These are phyloP conservation scores for Xylaria curta DNA, from an alignment of 495 filamentous ascomycete species.

Conservation along the genomic window DNA sequence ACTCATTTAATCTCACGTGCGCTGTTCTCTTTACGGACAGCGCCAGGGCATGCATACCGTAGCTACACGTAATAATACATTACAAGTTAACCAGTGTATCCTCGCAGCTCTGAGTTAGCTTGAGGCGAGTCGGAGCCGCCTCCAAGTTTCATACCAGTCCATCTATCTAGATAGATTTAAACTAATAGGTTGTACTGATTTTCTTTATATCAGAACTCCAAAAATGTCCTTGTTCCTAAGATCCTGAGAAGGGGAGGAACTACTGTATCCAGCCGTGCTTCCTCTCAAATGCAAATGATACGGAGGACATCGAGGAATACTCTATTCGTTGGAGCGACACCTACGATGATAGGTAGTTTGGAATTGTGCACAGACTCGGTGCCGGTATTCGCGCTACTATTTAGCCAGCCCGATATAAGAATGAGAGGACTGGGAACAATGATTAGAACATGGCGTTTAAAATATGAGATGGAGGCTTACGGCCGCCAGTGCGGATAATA, in stretches of 20 bases:
- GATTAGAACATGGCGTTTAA: not conserved
- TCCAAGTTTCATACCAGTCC: not conserved
- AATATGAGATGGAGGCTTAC: not conserved
- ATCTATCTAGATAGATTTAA: too few species aligned
- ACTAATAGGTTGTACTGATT: not conserved
- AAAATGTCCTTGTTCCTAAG: not conserved
- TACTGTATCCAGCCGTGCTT: too few species aligned
- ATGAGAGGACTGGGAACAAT: not conserved
- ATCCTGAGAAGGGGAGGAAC: not conserved
- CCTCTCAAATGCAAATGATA: not conserved
- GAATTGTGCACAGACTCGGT: not conserved
- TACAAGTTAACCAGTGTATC: not conserved
- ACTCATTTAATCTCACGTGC: constrained; percentile 9
- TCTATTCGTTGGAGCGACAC: not conserved
- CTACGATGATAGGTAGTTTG: not conserved
- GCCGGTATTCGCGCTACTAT: not conserved
- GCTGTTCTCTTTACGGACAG: not conserved
- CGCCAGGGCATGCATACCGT: not conserved
- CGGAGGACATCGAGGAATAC: not conserved
- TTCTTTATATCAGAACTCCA: not conserved
- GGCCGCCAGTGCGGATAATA: not conserved
- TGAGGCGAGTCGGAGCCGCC: not conserved
- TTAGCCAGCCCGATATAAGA: not conserved
- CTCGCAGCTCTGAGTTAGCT: not conserved
- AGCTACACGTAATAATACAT: not conserved